Conservation (phyloP, 176 grass and related monocot species). For the Poa pratensis region DNA sequence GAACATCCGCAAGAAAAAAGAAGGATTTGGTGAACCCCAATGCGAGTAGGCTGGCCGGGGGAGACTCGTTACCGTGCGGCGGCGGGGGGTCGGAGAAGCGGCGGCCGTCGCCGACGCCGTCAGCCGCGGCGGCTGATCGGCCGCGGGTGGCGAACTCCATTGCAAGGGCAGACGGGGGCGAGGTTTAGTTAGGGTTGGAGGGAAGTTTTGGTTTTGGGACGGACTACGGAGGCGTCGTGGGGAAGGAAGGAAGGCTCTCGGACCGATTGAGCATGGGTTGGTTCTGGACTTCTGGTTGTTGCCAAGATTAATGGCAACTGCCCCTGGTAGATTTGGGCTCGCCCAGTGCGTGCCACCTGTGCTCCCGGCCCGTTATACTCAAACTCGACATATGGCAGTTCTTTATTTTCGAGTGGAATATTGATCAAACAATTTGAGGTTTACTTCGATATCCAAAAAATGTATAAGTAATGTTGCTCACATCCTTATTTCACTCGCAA, state of each 20-base stretch:
- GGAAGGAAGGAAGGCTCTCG: neutral
- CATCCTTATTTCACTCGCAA: too few relatives aligned
- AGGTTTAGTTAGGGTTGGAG: constrained; percentile 28
- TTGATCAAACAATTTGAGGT: neutral
- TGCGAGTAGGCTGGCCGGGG: neutral
- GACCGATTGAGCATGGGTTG: neutral
- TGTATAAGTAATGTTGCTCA: too few relatives aligned
- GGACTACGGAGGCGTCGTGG: constrained; percentile 14
- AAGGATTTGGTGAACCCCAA: neutral
- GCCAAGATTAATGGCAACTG: neutral
- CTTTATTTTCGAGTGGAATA: neutral
- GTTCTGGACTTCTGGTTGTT: too few relatives aligned
- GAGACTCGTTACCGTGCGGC: neutral
- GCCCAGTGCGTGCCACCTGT: neutral
- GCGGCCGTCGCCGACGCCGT: neutral
- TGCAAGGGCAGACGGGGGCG: neutral
- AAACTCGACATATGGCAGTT: neutral
- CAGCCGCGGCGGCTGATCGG: neutral
- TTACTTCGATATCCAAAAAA: neutral
- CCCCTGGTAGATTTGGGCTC: neutral
- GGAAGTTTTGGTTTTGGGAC: constrained; percentile 15
- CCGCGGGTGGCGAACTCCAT: constrained; percentile 24
- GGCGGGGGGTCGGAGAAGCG: constrained; percentile 3
- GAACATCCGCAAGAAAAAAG: neutral
- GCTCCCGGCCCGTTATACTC: neutral